These are phyloP conservation scores for Bidens hawaiensis DNA, from an alignment of 140 eudicot species.

Conservation along the genomic window DNA sequence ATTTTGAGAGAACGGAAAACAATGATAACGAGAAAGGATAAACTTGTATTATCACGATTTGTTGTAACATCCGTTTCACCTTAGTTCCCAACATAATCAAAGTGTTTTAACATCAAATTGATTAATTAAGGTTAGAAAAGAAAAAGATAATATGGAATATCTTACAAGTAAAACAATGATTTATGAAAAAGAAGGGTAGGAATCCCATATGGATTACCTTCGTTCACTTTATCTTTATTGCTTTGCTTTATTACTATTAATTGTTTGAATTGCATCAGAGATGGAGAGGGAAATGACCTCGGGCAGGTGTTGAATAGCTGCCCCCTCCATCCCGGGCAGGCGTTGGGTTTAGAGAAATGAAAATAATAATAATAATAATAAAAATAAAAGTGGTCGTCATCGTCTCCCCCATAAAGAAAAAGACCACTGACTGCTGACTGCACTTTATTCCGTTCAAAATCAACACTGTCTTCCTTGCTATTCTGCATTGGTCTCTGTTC, in stretches of 20 bases:
- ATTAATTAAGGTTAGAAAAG: background rate
- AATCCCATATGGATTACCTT: slow-evolving; percentile 36
- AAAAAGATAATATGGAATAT: background rate
- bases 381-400: slow-evolving; percentile 10
- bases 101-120: background rate
- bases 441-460: slow-evolving; percentile 78
- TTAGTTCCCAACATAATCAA: too few relatives aligned
- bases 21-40: background rate
- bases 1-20: background rate
- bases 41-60: background rate
- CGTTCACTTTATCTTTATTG: slow-evolving; percentile 20
- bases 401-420: slow-evolving; percentile 28
- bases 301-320: slow-evolving; percentile 30
- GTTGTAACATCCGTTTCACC: too few relatives aligned
- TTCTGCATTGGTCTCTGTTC: too few relatives aligned
- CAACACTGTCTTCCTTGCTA: slow-evolving; percentile 37
- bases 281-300: slow-evolving; percentile 13
- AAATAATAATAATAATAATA: background rate
- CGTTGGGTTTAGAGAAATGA: slow-evolving; percentile 13
- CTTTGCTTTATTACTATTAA: slow-evolving; percentile 24
- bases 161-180: background rate
- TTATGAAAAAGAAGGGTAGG: slow-evolving; percentile 21
- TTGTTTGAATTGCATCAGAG: slow-evolving; percentile 19
- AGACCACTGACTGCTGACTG: slow-evolving; percentile 29
- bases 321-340: slow-evolving; percentile 27